Base-by-base conservation (phyloP, 1,139 yeast species). In the Blastobotrys illinoisensis region DNA sequence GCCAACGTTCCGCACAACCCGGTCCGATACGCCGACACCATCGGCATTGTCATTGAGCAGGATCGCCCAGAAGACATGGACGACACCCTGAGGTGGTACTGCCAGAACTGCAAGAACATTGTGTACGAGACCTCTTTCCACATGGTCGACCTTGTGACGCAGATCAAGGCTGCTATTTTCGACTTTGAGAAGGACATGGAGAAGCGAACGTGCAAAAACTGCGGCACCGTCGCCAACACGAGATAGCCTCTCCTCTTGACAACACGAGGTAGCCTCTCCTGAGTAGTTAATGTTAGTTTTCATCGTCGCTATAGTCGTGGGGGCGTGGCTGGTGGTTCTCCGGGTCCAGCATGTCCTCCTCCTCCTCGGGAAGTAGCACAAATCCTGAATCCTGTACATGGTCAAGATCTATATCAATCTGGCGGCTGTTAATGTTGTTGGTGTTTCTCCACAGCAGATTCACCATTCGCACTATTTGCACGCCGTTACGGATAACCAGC, bases 41-140 rank as follows among this genome's bases (percentile, higher is more conserved):
- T 91, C 28, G 98, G 98, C 0, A 74, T 91, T 50, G 98, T 91
- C 5, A 88, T 91, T n/a, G 98, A 91, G 66, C 97, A 90, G 70
- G 96, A 89, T 66, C 78, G 97, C 61, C 96, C 96, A 0, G 73
- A 74, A 54, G 88, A 80, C 1, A 74, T 80, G 43, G 76, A 79
- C 56, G 96, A 88, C 67, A 79, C 79, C 59, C 75, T 88, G 60
- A 78, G 97, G 64, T 90, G 97, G 97, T 91, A 90, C 69, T 91
- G 97, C 65, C 71, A 79, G 16, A 75, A 75, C 11, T 91, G 97
- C 71, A 74, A 73, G 57, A 78, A 79, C 24, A 74, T 83, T 11
- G 84, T 88, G 1, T 81, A 85, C 65, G 90, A 89, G 67, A 77
- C 76, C 23, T 83, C 79, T 54, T 89, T 91, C 67, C 83, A 86